Evolutionary conservation across 371 early-diverging fungal species (phyloP), one percentile per base, ranked within the genome.

Genomic region (Enteropsectra breve): DNA sequence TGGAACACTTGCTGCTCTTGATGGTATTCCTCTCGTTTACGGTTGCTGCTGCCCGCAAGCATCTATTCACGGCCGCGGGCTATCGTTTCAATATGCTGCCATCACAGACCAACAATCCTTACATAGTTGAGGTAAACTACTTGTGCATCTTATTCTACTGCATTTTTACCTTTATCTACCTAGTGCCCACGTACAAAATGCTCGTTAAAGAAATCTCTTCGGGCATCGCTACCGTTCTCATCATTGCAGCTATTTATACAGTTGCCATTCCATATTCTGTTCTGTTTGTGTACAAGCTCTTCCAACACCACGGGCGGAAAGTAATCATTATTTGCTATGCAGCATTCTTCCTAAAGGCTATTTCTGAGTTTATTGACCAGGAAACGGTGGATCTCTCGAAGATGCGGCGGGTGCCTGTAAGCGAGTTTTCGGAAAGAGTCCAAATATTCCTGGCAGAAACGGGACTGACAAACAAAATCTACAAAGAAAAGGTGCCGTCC

Each of bases 261-360:
- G 11, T 59, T 43, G 59, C 45, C 5, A n/a, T 59, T 23, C 59
- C 59, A 15, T 18, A 24, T 45, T 23, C 38, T 11, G 18, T 67
- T 1, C 21, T 65, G 21, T 1, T 58, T 15, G 18, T 65, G 11
- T 68, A 66, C 34, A 18, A 57, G 11, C 43, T 73, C 1, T 63
- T 78, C 2, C 52, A 47, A 32, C 59, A 34, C 6, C 73, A 68
- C 63, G 70, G 65, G 18, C 40, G 3, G 2, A 66, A 64, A 30
- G 45, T 78, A 29, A 73, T 78, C 57, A 23, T 71, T 11, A 73
- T 72, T 11, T 70, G 69, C 49, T 78, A 73, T 34, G 23, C 73
- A 6, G 57, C 78, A 2, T 71, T 60, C 21, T 52, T 73, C 18
- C 23, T 73, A 6, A 63, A 73, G 45, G 46, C 62, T 24, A 8